Evolutionary conservation across 2,329 filamentous ascomycete species (phyloP).

Genomic region (Penicillium sclerotiorum): DNA sequence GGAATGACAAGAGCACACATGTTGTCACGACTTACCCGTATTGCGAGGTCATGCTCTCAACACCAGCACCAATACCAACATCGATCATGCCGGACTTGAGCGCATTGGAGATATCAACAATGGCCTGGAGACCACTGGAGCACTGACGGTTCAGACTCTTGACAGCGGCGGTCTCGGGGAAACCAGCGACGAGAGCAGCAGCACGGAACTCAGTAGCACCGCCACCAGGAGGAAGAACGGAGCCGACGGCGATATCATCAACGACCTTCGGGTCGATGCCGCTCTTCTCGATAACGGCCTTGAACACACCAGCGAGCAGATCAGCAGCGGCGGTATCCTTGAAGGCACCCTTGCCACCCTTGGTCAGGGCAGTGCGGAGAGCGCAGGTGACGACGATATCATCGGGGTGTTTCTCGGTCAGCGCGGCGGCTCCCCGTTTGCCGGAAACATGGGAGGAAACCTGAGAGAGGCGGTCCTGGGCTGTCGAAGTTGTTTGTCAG

Average conservation of each 20-base stretch:
- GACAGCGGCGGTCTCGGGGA: slow-evolving; percentile 82
- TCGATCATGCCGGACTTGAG: slow-evolving; percentile 94
- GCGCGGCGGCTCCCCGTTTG: slow-evolving; percentile 37
- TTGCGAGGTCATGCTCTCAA: slow-evolving; percentile 93
- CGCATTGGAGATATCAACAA: slow-evolving; percentile 90
- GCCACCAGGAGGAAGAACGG: slow-evolving; percentile 87
- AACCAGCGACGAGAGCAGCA: slow-evolving; percentile 85
- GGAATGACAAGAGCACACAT: not conserved
- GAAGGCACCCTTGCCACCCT: slow-evolving; percentile 89
- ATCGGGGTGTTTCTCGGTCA: slow-evolving; percentile 57
- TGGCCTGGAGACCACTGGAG: slow-evolving; percentile 88
- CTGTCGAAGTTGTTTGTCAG: slow-evolving; percentile 37
- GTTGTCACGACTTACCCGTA: slow-evolving; percentile 73
- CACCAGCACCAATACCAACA: slow-evolving; percentile 87
- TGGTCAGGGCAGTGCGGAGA: slow-evolving; percentile 88
- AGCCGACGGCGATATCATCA: slow-evolving; percentile 90
- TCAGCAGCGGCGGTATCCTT: slow-evolving; percentile 91
- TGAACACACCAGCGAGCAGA: slow-evolving; percentile 80
- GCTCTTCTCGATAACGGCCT: slow-evolving; percentile 78
- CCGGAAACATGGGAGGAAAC: slow-evolving; percentile 58
- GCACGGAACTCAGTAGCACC: slow-evolving; percentile 97
- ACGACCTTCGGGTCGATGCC: slow-evolving; percentile 85
- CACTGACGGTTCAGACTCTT: slow-evolving; percentile 92
- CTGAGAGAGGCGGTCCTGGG: slow-evolving; percentile 62
- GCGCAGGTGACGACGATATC: slow-evolving; percentile 89